Percentiles rank a stretch among this genome's conserved stretches.
These are phyloP conservation scores for Exophiala oligosperma DNA, from an alignment of 2,329 filamentous ascomycete species.

Conservation along the genomic window DNA sequence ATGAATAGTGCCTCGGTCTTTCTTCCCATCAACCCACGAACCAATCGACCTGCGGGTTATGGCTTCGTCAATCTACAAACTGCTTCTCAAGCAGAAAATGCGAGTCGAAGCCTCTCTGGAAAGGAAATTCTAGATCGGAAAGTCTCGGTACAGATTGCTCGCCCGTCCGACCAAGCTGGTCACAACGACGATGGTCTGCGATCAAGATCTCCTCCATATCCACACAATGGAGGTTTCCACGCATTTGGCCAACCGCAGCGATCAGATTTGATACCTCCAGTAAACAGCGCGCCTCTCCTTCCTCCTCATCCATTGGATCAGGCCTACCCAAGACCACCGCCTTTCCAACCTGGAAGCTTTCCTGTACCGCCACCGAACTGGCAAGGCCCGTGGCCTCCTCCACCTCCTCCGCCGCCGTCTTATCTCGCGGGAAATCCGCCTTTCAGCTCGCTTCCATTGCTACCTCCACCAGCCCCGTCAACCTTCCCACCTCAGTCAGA, in stretches of 20 bases:
- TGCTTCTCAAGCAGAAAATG: conserved; percentile 88
- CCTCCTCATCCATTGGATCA: background rate
- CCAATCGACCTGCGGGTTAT: conserved; percentile 96
- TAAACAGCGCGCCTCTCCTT: background rate
- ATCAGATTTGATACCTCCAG: background rate
- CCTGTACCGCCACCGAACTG: conserved; percentile 8
- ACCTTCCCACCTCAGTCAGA: background rate
- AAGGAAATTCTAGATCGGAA: conserved; percentile 98
- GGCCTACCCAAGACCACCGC: background rate
- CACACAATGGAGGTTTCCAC: background rate
- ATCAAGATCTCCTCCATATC: conserved; percentile 25
- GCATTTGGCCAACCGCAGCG: background rate
- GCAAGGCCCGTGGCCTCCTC: conserved; percentile 17
- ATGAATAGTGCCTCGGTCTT: conserved; percentile 85
- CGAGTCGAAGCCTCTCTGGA: conserved; percentile 91
- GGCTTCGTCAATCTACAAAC: conserved; percentile 98
- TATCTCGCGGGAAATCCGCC: conserved; percentile 17
- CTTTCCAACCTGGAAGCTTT: background rate
- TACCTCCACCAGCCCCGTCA: conserved; percentile 8
- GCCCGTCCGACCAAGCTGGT: conserved; percentile 88
- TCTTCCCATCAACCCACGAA: conserved; percentile 98
- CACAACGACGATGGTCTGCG: conserved; percentile 62
- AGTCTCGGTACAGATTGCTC: conserved; percentile 97
- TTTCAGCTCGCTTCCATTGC: conserved; percentile 13
- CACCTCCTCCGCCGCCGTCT: conserved; percentile 26